phyloP scores from a whole-genome alignment of 495 filamentous ascomycete species.

The Trichoderma reesei region DNA sequence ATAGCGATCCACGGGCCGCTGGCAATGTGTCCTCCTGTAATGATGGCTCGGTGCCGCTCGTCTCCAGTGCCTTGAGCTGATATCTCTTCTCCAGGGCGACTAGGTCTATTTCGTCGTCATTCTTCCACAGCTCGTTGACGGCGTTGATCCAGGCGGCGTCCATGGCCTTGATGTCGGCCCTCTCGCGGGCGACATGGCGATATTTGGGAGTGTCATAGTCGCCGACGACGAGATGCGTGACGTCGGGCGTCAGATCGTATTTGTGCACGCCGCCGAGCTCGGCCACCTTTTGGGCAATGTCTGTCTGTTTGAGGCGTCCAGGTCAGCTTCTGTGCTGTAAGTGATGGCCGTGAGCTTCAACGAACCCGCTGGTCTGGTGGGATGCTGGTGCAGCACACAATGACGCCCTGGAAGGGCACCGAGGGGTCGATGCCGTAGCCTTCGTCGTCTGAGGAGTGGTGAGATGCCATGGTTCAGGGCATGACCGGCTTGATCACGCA shows the following conservation, averaged over 20 bases:
- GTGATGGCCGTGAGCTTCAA: conserved; percentile 13
- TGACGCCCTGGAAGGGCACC: conserved; percentile 67
- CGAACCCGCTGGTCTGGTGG: conserved; percentile 70
- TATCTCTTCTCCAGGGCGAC: conserved; percentile 41
- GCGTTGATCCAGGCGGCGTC: conserved; percentile 74
- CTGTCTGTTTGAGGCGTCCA: conserved; percentile 41
- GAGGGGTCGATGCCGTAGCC: conserved; percentile 30
- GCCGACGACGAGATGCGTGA: conserved; percentile 90
- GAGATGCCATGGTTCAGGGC: conserved; percentile 16
- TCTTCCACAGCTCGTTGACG: conserved; percentile 70
- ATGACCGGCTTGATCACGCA: background rate
- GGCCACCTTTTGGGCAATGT: conserved; percentile 54
- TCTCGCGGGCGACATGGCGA: conserved; percentile 82
- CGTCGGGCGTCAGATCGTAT: conserved; percentile 87
- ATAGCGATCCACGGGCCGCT: conserved; percentile 38
- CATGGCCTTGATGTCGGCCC: conserved; percentile 75
- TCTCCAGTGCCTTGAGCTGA: conserved; percentile 35
- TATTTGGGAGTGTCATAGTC: conserved; percentile 85
- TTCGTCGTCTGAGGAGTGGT: conserved; percentile 6
- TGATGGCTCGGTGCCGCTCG: conserved; percentile 24
- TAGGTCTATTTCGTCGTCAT: conserved; percentile 71
- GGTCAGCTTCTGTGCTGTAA: conserved; percentile 7
- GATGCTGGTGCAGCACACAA: conserved; percentile 89
- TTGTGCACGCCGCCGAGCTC: conserved; percentile 83
- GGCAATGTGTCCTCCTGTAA: conserved; percentile 11